phyloP scores from a whole-genome alignment of 495 filamentous ascomycete species.

The Penicillium tannophilum region DNA sequence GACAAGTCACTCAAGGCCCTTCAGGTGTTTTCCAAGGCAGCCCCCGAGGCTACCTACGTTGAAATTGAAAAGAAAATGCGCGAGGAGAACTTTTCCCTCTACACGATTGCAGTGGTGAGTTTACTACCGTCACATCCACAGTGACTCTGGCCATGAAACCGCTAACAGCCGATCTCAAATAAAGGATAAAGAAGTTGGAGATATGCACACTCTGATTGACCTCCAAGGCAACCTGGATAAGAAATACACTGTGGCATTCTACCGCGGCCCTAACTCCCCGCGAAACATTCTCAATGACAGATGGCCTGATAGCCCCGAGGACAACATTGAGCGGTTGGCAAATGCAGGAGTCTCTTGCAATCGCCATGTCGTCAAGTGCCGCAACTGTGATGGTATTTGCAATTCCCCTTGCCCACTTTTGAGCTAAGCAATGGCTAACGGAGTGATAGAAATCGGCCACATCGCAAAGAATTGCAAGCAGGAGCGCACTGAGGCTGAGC shows the following conservation, averaged over 20 bases:
- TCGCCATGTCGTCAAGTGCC: slow-evolving; percentile 66
- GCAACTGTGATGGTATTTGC: slow-evolving; percentile 63
- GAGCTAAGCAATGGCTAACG: background rate
- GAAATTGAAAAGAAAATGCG: slow-evolving; percentile 79
- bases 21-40: slow-evolving; percentile 72
- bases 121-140: background rate
- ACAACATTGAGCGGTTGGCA: slow-evolving; percentile 73
- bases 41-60: slow-evolving; percentile 63
- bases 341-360: slow-evolving; percentile 73
- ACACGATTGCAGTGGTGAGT: slow-evolving; percentile 71
- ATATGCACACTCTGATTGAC: slow-evolving; percentile 75
- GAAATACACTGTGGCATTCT: slow-evolving; percentile 73
- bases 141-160: background rate
- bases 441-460: slow-evolving; percentile 68
- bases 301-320: slow-evolving; percentile 66
- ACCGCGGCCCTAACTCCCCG: slow-evolving; percentile 61
- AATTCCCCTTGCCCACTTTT: background rate
- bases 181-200: slow-evolving; percentile 57
- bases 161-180: background rate
- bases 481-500: slow-evolving; percentile 48
- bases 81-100: slow-evolving; percentile 58
- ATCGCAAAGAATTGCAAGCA: slow-evolving; percentile 68
- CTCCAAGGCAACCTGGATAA: slow-evolving; percentile 78
- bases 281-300: slow-evolving; percentile 59
- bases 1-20: slow-evolving; percentile 45